Conservation (phyloP, 345 rosid genomes). For the Citrus sp. region DNA sequence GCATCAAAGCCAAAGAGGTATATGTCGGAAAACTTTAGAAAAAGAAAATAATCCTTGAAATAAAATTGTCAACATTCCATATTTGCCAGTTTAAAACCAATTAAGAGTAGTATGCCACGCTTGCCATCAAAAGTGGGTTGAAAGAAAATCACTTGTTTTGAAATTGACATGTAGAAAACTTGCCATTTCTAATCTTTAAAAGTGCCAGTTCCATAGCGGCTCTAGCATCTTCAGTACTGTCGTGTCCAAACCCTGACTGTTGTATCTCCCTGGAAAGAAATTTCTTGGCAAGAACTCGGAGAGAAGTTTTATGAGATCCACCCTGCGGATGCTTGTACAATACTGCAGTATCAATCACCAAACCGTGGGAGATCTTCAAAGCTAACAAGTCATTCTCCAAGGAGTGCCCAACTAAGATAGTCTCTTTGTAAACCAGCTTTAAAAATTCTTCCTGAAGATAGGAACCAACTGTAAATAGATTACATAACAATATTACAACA, state of each 20-base stretch:
- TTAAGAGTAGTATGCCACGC: background rate
- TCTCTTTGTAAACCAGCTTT: conserved; percentile 76
- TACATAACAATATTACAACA: conserved; percentile 12
- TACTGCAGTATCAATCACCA: conserved; percentile 92
- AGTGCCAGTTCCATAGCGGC: conserved; percentile 89
- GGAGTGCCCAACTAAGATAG: conserved; percentile 93
- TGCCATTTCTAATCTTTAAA: conserved; percentile 76
- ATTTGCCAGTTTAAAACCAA: background rate
- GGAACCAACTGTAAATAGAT: conserved; percentile 27
- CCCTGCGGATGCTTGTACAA: conserved; percentile 81
- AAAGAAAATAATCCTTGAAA: background rate
- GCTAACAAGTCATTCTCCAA: conserved; percentile 90
- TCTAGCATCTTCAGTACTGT: conserved; percentile 89
- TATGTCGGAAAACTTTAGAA: background rate
- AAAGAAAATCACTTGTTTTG: background rate
- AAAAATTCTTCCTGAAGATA: conserved; percentile 72
- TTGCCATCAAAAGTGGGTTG: background rate
- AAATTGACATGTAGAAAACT: conserved; percentile 12
- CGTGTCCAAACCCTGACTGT: conserved; percentile 72
- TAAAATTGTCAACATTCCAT: background rate
- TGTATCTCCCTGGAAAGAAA: conserved; percentile 88
- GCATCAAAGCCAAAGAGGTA: background rate
- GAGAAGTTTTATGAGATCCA: conserved; percentile 76
- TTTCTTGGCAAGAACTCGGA: conserved; percentile 71
- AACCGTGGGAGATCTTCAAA: conserved; percentile 70